phyloP scores from a whole-genome alignment of 192 early-diverging fungal species.

The Podila horticola region DNA sequence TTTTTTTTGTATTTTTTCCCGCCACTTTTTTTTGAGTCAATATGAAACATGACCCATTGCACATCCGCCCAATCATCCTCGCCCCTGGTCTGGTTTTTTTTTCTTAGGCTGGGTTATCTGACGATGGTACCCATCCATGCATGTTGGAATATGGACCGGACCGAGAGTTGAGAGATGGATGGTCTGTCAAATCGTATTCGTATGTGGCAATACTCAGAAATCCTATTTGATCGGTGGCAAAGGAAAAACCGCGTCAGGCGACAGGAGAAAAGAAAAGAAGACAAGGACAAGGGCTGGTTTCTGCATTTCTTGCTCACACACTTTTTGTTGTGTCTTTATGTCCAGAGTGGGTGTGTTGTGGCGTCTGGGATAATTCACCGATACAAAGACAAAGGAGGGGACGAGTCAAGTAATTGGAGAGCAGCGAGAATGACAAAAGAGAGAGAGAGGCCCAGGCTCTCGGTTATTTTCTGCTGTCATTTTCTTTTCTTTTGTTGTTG shows the following conservation, averaged over 20 bases:
- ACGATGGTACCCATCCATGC: no score
- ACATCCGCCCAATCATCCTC: no score
- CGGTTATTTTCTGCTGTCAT: not conserved
- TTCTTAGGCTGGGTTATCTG: no score
- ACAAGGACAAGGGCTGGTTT: not conserved
- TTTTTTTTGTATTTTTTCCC: not conserved
- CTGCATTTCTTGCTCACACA: not conserved
- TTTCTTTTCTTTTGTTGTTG: slow-evolving; percentile 2
- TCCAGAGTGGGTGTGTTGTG: not conserved
- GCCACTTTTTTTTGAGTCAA: slow-evolving; percentile 1
- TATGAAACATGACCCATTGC: no score
- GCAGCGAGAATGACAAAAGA: not conserved
- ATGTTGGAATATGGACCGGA: no score
- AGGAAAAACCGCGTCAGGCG: not conserved
- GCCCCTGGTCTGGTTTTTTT: no score
- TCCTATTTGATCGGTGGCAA: not conserved
- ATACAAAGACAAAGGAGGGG: not conserved
- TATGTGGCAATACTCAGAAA: no score
- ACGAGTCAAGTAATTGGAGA: not conserved
- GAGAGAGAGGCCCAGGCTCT: not conserved
- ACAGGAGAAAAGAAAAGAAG: not conserved
- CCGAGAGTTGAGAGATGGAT: no score
- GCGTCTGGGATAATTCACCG: not conserved
- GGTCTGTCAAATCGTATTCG: no score
- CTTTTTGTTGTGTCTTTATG: not conserved